Base-by-base conservation (phyloP, 2,329 filamentous ascomycete species). In the Emericellopsis atlantica region DNA sequence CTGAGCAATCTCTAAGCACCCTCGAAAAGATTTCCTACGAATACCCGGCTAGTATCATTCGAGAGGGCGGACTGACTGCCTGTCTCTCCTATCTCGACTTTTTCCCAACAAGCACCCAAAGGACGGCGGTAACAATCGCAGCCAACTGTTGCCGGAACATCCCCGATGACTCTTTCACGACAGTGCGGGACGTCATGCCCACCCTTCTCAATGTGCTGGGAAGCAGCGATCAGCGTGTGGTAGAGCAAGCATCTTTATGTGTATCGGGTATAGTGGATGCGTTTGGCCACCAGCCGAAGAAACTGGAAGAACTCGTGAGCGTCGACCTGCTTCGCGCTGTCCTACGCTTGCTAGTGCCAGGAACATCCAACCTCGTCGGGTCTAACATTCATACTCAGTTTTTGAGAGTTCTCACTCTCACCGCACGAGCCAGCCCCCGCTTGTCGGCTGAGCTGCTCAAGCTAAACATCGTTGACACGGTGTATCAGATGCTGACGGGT, bases 141-240 rank as follows among this genome's bases (percentile, higher is more conserved):
- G 93, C 92, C 42, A 98, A 98, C 56, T 98, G 92, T 65, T 98
- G 93, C 59, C 84, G 92, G 47, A 95, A 95, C 55, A 92, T 98
- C 15, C 86, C 89, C 2, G 83, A 90, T 51, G 92, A 96, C 53
- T 93, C 87, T 0, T 98, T 98, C 55, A 70, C 79, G 1, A 89
- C 93, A 9, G 84, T 98, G 38, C 79, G 81, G 54, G 89, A 95
- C 60, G 92, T 95, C 34, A 98, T 98, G 92, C 89, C 89, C 6
- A 95, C 87, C 22, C 72, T 98, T 26, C 77, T 94, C 44, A 87
- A 88, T 53, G 92, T 96, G 12, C 70, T 98, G 32, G 78, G 76
- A 42, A 96, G 90, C 65, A 95, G 76, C 60, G 92, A 98, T 55
- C 92, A 95, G 54, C 85, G 90, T 48, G 93, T 98, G 14, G 89